These are phyloP conservation scores for Xerocomus amazonicus DNA, from an alignment of 1,284 basidiomycete species.

Conservation along the genomic window DNA sequence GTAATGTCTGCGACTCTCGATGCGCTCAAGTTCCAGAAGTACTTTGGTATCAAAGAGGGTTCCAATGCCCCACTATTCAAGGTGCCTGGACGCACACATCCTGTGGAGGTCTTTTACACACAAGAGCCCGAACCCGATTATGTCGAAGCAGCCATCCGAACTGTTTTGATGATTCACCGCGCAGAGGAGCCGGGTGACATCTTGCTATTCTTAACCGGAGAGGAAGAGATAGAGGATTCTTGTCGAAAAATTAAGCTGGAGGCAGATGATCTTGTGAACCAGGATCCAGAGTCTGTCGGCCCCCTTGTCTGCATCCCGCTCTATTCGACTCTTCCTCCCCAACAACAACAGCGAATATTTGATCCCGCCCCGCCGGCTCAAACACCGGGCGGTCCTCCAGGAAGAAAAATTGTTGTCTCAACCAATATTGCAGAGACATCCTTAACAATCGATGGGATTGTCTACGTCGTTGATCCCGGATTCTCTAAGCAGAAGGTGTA, in stretches of 20 bases:
- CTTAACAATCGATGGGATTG: constrained; percentile 97
- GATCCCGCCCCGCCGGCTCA: constrained; percentile 74
- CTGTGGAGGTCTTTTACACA: constrained; percentile 95
- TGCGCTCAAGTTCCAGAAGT: constrained; percentile 94
- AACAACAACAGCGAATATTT: constrained; percentile 95
- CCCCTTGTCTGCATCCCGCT: constrained; percentile 88
- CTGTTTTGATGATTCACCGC: constrained; percentile 96
- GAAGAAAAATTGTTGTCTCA: constrained; percentile 91
- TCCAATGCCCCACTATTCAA: constrained; percentile 83
- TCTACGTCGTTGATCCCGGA: constrained; percentile 97
- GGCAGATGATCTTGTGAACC: constrained; percentile 73
- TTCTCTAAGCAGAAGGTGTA: constrained; percentile 98
- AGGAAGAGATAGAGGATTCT: constrained; percentile 98
- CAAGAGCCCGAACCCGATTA: constrained; percentile 96
- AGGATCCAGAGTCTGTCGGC: constrained; percentile 76
- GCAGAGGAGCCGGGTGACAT: constrained; percentile 95
- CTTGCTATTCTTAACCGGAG: constrained; percentile 93
- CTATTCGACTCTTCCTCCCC: constrained; percentile 90
- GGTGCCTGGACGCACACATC: constrained; percentile 94
- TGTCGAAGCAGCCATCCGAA: constrained; percentile 94
- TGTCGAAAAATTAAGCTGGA: constrained; percentile 92
- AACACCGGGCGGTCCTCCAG: constrained; percentile 69
- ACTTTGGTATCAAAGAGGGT: constrained; percentile 71
- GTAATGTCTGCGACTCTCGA: constrained; percentile 99
- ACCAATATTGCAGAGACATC: constrained; percentile 99